Evolutionary conservation across 2,329 filamentous ascomycete species (phyloP), one percentile per base, ranked within the genome.

Genomic region (Neofusicoccum kwambonambiense): DNA sequence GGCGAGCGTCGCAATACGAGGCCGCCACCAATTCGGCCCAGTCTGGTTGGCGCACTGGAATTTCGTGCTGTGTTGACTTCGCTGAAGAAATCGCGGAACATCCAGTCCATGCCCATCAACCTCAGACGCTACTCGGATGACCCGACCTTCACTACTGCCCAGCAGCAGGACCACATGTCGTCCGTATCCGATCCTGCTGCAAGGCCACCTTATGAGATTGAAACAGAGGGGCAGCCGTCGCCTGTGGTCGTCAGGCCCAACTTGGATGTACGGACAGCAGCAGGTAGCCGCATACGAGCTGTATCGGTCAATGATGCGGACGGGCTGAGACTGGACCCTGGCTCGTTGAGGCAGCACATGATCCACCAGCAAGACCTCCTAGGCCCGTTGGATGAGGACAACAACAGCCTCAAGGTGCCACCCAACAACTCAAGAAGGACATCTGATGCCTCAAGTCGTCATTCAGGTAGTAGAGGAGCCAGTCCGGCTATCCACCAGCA

Each of bases 51-150:
- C 49, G 95, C 92, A 8, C 82, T 99, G 65, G 95, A 99, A 77
- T 99, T 99, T 71, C 87, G 93, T 70, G 94, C 94, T 2, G 90
- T 97, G 3, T 81, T 99, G 51, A 90, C 91, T n/a, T 93, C 93
- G 2, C 79, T 99, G 64, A 89, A 96, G 71, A 90, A 89, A 68
- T 91, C 92, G 64, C 87, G 91, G 72, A 95, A 92, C 68, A 86
- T 91, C 31, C 87, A 89, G 70, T 84, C 90, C 17, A 86, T 88
- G 49, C 86, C 88, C 2, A 88, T 96, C 67, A 84, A 88, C 68
- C 78, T 87, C 27, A 85, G 90, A 66, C 87, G 89, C 70, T 90
- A 90, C 72, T 91, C 89, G 0, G 88, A 91, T 67, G 86, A 89
- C 67, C 78, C 82, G 50, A 78, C 78, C n/a, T 78, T 73, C 61